Conservation (phyloP, 352 stramenopile species). For the Plasmopara muralis region DNA sequence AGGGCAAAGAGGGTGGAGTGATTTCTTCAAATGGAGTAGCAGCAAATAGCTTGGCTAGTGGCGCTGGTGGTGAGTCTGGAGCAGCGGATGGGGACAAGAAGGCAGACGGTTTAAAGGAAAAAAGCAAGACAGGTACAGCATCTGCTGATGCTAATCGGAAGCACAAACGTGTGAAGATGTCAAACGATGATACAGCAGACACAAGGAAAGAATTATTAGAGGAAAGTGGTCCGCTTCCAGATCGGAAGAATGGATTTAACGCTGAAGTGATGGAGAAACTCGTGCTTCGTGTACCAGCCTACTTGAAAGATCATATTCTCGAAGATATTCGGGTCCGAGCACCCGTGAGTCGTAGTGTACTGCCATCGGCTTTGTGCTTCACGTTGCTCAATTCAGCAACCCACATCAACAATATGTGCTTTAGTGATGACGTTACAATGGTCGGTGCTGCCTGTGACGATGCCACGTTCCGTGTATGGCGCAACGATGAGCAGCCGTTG, state of each 20-base stretch:
- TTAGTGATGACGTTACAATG: slow-evolving; percentile 72
- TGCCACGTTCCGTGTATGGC: slow-evolving; percentile 72
- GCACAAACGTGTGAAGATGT: slow-evolving; percentile 47
- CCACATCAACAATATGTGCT: slow-evolving; percentile 79
- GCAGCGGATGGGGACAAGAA: slow-evolving; percentile 45
- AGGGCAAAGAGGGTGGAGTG: slow-evolving; percentile 15
- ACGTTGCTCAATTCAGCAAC: slow-evolving; percentile 71
- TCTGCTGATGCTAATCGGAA: slow-evolving; percentile 47
- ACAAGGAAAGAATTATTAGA: slow-evolving; percentile 55
- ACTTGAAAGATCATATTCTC: slow-evolving; percentile 61
- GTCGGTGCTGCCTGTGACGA: slow-evolving; percentile 69
- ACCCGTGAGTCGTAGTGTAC: slow-evolving; percentile 36
- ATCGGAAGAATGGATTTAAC: slow-evolving; percentile 66
- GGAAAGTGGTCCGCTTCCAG: slow-evolving; percentile 50
- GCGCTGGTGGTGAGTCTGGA: slow-evolving; percentile 6
- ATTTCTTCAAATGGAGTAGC: slow-evolving; percentile 22
- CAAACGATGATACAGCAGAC: slow-evolving; percentile 18
- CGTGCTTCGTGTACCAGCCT: slow-evolving; percentile 53
- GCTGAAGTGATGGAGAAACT: slow-evolving; percentile 73
- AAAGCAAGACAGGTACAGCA: slow-evolving; percentile 19
- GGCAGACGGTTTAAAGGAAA: slow-evolving; percentile 39
- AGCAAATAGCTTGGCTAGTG: slow-evolving; percentile 11
- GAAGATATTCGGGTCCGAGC: slow-evolving; percentile 58
- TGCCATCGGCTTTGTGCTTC: slow-evolving; percentile 73
- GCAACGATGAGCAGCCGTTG: slow-evolving; percentile 71